These are phyloP conservation scores for Solanum chacoense DNA, from an alignment of 305 asterid species.

Conservation along the genomic window DNA sequence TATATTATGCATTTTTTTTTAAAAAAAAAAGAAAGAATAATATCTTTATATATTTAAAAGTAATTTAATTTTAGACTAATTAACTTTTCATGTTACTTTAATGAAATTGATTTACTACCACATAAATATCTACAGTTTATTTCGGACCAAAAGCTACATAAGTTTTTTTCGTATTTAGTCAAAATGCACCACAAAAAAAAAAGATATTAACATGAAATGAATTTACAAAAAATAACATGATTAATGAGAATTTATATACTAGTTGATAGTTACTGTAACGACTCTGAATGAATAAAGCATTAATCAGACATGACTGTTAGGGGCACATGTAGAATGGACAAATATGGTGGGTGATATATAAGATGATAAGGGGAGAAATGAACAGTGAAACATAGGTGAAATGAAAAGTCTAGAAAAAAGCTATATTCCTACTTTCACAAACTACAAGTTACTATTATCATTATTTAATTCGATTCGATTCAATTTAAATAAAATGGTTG, in stretches of 20 bases:
- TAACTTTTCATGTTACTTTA: neutral
- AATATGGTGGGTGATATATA: neutral
- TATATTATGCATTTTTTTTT: neutral
- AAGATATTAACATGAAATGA: neutral
- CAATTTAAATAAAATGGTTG: neutral
- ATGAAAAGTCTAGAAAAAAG: slow-evolving; percentile 6
- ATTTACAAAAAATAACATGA: neutral
- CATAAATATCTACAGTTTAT: neutral
- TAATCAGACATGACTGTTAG: neutral
- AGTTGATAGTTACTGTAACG: neutral
- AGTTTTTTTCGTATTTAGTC: neutral
- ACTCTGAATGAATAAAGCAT: neutral
- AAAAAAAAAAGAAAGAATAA: neutral
- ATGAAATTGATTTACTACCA: neutral
- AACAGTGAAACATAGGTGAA: slow-evolving; percentile 37
- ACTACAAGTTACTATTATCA: neutral
- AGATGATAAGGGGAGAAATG: slow-evolving; percentile 8
- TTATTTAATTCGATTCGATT: slow-evolving; percentile 2
- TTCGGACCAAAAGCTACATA: neutral
- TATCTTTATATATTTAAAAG: neutral
- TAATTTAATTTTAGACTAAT: neutral
- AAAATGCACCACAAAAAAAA: neutral
- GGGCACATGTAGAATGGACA: neutral
- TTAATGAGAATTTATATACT: neutral
- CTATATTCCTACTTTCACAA: neutral